Evolutionary conservation across 106 monocot species (phyloP).

Genomic region (Alisma plantagoaquatica): DNA sequence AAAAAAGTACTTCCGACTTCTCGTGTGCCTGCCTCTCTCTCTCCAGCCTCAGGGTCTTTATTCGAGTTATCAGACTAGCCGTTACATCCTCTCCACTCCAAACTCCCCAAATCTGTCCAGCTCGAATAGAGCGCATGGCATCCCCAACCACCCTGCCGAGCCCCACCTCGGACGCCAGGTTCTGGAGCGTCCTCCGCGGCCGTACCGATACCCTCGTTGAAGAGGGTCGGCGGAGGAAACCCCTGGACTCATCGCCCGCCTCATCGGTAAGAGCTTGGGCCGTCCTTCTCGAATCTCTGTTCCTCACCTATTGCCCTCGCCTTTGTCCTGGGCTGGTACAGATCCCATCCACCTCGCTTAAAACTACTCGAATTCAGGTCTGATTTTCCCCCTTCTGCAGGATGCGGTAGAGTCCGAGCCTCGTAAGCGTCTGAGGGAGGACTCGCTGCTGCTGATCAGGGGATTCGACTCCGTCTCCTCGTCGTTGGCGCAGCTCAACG

Average conservation of each 20-base stretch:
- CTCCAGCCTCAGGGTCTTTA: too few relatives aligned
- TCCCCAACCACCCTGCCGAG: slow-evolving; percentile 20
- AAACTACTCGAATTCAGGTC: too few relatives aligned
- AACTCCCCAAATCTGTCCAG: slow-evolving; percentile 6
- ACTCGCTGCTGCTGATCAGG: slow-evolving; percentile 61
- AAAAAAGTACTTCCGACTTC: too few relatives aligned
- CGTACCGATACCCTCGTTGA: slow-evolving; percentile 56
- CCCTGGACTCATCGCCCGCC: too few relatives aligned
- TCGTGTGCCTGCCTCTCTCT: too few relatives aligned
- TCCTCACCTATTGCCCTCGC: background rate
- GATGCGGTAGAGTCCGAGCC: slow-evolving; percentile 24
- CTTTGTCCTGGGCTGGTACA: background rate
- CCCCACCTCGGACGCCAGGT: slow-evolving; percentile 42
- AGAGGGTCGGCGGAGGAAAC: slow-evolving; percentile 17
- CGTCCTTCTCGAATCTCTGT: background rate
- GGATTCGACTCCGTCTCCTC: slow-evolving; percentile 85
- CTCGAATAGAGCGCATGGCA: too few relatives aligned
- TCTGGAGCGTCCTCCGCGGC: slow-evolving; percentile 61
- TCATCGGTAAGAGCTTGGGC: slow-evolving; percentile 1
- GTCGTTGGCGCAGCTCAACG: slow-evolving; percentile 65
- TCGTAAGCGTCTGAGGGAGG: slow-evolving; percentile 55
- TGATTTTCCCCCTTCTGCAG: slow-evolving; percentile 13
- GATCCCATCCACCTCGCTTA: too few relatives aligned
- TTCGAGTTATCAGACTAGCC: too few relatives aligned
- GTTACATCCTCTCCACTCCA: slow-evolving; percentile 11